Evolutionary conservation across 306 rosid genomes (phyloP).

Genomic region (Coriaria nepalensis): DNA sequence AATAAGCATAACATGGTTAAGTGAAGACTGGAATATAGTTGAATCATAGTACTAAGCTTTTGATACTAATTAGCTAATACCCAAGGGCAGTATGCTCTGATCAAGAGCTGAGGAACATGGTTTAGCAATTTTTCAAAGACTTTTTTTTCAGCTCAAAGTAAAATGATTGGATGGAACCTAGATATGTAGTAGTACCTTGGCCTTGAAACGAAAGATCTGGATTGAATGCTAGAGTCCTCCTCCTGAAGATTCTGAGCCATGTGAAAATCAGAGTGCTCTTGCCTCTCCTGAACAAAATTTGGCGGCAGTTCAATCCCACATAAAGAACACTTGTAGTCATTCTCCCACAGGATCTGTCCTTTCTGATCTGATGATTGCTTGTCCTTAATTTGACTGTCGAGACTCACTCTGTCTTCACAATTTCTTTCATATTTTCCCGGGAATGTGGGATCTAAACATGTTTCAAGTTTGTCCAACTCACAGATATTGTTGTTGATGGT

Average conservation of each 20-base stretch:
- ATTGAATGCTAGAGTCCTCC: conserved; percentile 49
- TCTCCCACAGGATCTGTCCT: conserved; percentile 39
- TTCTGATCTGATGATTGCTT: conserved; percentile 24
- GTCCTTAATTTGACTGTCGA: conserved; percentile 17
- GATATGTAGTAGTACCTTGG: conserved; percentile 28
- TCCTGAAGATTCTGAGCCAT: conserved; percentile 80
- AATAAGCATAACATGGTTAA: no score
- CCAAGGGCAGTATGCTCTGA: no score
- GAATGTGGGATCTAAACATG: conserved; percentile 16
- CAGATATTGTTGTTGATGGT: conserved; percentile 15
- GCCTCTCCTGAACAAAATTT: conserved; percentile 64
- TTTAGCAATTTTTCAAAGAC: no score
- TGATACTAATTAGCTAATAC: no score
- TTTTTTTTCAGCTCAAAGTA: background rate
- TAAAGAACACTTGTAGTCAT: conserved; percentile 71
- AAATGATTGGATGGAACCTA: background rate
- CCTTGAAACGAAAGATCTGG: conserved; percentile 15
- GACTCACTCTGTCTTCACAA: conserved; percentile 14
- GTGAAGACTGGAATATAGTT: no score
- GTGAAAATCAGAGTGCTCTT: conserved; percentile 86
- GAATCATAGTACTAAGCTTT: no score
- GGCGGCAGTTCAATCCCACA: conserved; percentile 79
- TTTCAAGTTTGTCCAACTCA: conserved; percentile 21
- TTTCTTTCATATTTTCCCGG: conserved; percentile 17
- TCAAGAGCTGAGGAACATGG: no score